These are phyloP conservation scores for Colletotrichum chlorophyti DNA, from an alignment of 2,329 filamentous ascomycete genomes.

Conservation along the genomic window DNA sequence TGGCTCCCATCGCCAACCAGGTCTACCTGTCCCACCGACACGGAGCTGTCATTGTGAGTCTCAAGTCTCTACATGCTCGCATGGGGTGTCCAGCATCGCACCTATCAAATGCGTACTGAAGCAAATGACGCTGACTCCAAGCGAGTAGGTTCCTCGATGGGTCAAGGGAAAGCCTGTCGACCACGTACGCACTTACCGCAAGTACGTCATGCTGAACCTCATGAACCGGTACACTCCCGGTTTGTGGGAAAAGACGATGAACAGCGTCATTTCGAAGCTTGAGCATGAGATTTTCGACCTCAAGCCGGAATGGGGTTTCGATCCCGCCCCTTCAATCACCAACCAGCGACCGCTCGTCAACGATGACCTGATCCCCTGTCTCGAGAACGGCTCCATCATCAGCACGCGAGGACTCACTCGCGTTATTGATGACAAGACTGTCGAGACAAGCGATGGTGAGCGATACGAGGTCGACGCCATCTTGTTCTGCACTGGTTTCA, in stretches of 20 bases:
- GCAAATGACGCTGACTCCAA: too few relatives aligned
- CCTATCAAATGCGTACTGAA: too few relatives aligned
- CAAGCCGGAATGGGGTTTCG: slow-evolving; percentile 39
- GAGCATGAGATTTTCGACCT: slow-evolving; percentile 24
- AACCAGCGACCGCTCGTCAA: slow-evolving; percentile 30
- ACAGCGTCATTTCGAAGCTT: neutral
- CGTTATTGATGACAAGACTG: slow-evolving; percentile 29
- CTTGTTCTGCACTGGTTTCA: slow-evolving; percentile 36
- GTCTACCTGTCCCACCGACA: slow-evolving; percentile 50
- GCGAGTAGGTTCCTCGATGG: neutral
- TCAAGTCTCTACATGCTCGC: neutral
- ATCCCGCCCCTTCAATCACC: slow-evolving; percentile 30
- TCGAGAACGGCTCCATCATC: slow-evolving; percentile 34
- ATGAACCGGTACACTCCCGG: slow-evolving; percentile 18
- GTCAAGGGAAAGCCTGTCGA: slow-evolving; percentile 42
- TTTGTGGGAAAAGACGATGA: slow-evolving; percentile 3
- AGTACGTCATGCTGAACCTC: slow-evolving; percentile 35
- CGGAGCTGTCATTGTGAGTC: slow-evolving; percentile 43
- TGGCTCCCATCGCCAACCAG: slow-evolving; percentile 43
- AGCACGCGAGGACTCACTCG: slow-evolving; percentile 35
- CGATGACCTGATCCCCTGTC: slow-evolving; percentile 35
- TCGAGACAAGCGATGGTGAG: slow-evolving; percentile 33
- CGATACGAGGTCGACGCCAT: slow-evolving; percentile 34
- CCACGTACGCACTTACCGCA: slow-evolving; percentile 40
- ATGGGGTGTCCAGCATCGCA: too few relatives aligned